These are phyloP conservation scores for Typha latifolia DNA, from an alignment of 176 grass and related monocot genomes.

Conservation along the genomic window DNA sequence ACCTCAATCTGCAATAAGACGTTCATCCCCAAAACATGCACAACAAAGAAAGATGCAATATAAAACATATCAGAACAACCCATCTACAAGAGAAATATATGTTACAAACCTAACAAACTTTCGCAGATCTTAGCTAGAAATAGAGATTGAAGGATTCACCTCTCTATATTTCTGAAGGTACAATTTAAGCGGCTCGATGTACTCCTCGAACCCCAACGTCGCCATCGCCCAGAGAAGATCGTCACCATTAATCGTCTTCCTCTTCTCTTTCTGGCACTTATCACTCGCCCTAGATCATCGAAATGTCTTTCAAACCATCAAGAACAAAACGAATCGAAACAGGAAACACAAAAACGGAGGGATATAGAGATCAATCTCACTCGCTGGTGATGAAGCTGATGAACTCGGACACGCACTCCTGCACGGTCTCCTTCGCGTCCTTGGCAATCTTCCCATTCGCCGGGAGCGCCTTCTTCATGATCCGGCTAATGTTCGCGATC, in stretches of 20 bases:
- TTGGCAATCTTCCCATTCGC: constrained; percentile 77
- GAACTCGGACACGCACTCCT: constrained; percentile 87
- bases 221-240: constrained; percentile 79
- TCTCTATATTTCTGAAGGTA: constrained; percentile 75
- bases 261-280: constrained; percentile 74
- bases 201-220: constrained; percentile 65
- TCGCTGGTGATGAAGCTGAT: constrained; percentile 85
- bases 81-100: neutral
- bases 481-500: constrained; percentile 73
- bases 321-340: neutral
- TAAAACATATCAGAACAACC: constrained; percentile 11
- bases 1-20: constrained; percentile 51
- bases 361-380: constrained; percentile 14
- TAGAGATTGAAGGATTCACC: constrained; percentile 11
- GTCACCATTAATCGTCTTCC: constrained; percentile 73
- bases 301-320: neutral
- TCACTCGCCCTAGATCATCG: constrained; percentile 45
- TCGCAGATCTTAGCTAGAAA: neutral
- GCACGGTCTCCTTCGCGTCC: constrained; percentile 72
- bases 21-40: constrained; percentile 19
- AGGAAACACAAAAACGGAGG: neutral
- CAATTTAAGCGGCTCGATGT: constrained; percentile 67
- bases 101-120: neutral
- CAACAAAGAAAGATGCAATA: constrained; percentile 3
- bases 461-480: constrained; percentile 86